phyloP scores from a whole-genome alignment of 768 basidiomycete species.

The Chiua virens region DNA sequence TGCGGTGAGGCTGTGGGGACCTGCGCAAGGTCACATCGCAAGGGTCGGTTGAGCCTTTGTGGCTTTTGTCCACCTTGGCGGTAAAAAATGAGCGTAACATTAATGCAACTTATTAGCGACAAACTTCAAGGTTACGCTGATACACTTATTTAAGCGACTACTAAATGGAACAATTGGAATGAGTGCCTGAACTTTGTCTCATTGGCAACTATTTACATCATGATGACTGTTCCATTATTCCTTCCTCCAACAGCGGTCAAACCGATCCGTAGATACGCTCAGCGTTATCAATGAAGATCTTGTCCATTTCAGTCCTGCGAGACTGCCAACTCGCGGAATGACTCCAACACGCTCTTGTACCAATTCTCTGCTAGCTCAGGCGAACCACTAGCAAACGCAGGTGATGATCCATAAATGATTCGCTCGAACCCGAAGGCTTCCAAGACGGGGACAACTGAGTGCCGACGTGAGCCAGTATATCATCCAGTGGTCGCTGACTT shows the following conservation, averaged over 20 bases:
- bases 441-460: constrained; percentile 71
- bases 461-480: constrained; percentile 1
- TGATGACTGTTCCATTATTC: no score
- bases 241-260: constrained; percentile 6
- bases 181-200: no score
- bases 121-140: no score
- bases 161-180: no score
- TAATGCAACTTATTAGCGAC: no score
- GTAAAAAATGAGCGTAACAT: no score
- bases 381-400: constrained; percentile 50
- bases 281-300: constrained; percentile 63
- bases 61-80: constrained; percentile 2
- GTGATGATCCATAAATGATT: constrained; percentile 80
- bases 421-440: constrained; percentile 86
- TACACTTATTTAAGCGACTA: no score
- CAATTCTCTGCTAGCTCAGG: constrained; percentile 61
- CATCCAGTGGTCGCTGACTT: constrained; percentile 32
- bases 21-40: constrained; percentile 11
- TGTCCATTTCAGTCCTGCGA: constrained; percentile 78
- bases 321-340: constrained; percentile 73
- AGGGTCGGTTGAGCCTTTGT: background rate
- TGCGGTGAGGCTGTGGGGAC: background rate
- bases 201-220: no score
- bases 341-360: constrained; percentile 81
- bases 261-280: constrained; percentile 37